These are phyloP conservation scores for Panicum miliaceum DNA, from an alignment of 176 grass and related monocot genomes.

Conservation along the genomic window DNA sequence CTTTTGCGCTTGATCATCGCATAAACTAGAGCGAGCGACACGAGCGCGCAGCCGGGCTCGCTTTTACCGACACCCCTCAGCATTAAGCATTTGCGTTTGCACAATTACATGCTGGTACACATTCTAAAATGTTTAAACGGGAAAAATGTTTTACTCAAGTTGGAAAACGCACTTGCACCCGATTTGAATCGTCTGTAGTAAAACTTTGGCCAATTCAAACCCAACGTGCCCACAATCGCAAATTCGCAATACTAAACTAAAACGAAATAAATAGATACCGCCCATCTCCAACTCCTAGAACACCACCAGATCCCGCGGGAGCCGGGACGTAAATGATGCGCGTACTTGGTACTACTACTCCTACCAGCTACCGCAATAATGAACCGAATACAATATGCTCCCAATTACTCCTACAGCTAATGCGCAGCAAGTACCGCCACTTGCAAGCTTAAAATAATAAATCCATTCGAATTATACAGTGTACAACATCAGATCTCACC, in stretches of 20 bases:
- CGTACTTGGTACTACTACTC: background rate
- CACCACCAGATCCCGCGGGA: background rate
- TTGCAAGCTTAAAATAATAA: constrained; percentile 6
- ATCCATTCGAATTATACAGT: constrained; percentile 18
- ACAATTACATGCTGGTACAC: no score
- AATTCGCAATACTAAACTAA: no score
- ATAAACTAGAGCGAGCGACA: background rate
- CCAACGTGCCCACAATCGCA: no score
- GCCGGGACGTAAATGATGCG: background rate
- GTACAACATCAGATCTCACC: constrained; percentile 21
- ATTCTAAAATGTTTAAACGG: no score
- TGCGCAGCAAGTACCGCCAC: background rate
- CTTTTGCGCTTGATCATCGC: background rate
- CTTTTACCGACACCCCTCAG: background rate
- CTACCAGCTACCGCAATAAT: background rate
- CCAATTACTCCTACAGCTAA: background rate
- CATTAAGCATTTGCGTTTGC: no score
- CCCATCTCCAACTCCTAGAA: background rate
- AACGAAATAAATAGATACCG: no score
- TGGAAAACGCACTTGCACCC: no score
- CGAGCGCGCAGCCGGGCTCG: background rate
- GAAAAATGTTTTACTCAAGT: no score
- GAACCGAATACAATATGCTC: background rate
- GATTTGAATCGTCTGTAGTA: no score
- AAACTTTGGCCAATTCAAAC: no score